Evolutionary conservation across 306 rosid species (phyloP).

Genomic region (Medicago truncatula): DNA sequence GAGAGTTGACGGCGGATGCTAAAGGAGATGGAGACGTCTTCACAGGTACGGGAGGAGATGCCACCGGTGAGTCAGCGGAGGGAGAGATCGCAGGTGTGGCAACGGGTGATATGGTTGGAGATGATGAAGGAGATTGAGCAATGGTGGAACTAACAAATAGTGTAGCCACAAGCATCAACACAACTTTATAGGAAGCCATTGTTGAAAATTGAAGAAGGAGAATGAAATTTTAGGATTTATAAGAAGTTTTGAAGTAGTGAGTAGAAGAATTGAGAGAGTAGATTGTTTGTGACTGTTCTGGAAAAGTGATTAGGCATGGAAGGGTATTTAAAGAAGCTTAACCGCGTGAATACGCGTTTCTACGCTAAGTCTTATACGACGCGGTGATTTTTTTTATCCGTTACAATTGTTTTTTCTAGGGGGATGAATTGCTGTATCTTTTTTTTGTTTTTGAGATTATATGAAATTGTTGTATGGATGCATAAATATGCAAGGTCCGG

Average conservation of each 20-base stretch:
- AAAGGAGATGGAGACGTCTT: constrained; percentile 41
- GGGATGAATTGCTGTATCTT: no score
- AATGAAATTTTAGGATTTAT: background rate
- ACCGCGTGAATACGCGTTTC: no score
- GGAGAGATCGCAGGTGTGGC: background rate
- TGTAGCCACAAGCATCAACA: constrained; percentile 45
- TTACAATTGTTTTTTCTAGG: no score
- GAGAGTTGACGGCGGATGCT: no score
- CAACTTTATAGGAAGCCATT: constrained; percentile 52
- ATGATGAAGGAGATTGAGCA: constrained; percentile 48
- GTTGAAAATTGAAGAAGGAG: background rate
- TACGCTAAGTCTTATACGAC: no score
- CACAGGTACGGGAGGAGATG: constrained; percentile 24
- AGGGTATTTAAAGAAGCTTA: no score
- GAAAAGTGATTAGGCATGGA: no score
- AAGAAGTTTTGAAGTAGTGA: background rate
- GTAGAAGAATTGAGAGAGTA: background rate
- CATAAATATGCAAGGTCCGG: no score
- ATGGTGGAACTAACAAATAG: constrained; percentile 42
- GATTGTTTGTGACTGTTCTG: background rate
- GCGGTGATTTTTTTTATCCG: no score
- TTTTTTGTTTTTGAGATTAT: no score
- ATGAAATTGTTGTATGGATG: no score
- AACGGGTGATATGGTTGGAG: background rate
- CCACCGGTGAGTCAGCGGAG: background rate